Evolutionary conservation across 768 basidiomycete genomes (phyloP), one percentile per base, ranked within the genome.

Genomic region (Termitomyces sp.): DNA sequence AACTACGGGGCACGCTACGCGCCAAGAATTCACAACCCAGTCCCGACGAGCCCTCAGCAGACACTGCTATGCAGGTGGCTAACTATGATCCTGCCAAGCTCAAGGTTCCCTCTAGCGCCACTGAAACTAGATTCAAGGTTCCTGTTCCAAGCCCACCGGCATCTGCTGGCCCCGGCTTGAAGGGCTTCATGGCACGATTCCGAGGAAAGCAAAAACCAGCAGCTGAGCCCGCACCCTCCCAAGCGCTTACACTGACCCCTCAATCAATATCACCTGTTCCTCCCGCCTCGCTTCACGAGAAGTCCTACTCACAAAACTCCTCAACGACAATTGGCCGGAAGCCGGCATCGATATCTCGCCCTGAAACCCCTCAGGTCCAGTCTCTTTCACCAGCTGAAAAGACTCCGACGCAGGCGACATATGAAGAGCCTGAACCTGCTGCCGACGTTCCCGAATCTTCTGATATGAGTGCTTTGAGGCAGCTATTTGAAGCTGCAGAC

Each of bases 141-240:
- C 73, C 84, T 20, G 71, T 83, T 35, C 73, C 84, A 2, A 84
- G 82, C 62, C 88, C 89, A n/a, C 86, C 89, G 65, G 83, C 89
- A 4, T 85, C 88, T 22, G 83, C 89, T 32, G 80, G 86, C 20
- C 91, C 91, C 38, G 88, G 90, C 22, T 68, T 93, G 28, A 90
- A 85, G 71, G 88, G 91, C 15, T 88, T 94, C 72, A 92, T 94
- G 84, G 84, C 90, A 33, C 85, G 89, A 35, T 90, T 93, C 70
- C 82, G 90, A 40, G 73, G 75, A 38, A 82, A 81, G 63, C 81
- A 80, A 62, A 78, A 77, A 57, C 70, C 78, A 24, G 67, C 74
- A 50, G 68, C 70, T 12, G 79, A 79, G 63, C 62, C 70, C 28
- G 67, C 74, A 1, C 59, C 69, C 40, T 67, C 73, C 16, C 64